A percentile compares a stretch with the other conserved stretches of the same genome.
phyloP scores from a whole-genome alignment of 495 filamentous ascomycete species.

The Xylaria scruposa region DNA sequence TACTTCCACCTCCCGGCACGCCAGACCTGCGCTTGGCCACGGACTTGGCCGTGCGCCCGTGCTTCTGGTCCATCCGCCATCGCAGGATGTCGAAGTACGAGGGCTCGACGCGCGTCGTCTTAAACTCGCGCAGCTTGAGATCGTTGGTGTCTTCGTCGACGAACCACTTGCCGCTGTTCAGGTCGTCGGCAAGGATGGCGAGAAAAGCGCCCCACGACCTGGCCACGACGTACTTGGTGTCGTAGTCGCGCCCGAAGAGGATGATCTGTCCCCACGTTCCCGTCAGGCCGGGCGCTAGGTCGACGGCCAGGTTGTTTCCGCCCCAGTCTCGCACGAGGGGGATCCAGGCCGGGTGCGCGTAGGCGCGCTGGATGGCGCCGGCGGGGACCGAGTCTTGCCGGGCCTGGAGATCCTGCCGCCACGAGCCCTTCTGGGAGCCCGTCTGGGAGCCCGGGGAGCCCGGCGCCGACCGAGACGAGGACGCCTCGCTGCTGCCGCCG shows the following conservation, averaged over 20 bases:
- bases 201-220: constrained; percentile 91
- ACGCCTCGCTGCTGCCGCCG: constrained; percentile 59
- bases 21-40: constrained; percentile 51
- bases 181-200: constrained; percentile 85
- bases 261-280: constrained; percentile 97
- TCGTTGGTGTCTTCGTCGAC: constrained; percentile 92
- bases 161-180: constrained; percentile 82
- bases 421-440: constrained; percentile 63
- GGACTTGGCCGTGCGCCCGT: constrained; percentile 65
- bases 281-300: constrained; percentile 88
- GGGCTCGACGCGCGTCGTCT: constrained; percentile 85
- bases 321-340: constrained; percentile 97
- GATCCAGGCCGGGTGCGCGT: constrained; percentile 95
- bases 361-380: constrained; percentile 86
- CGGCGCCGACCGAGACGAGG: constrained; percentile 55
- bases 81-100: constrained; percentile 91
- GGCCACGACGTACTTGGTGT: constrained; percentile 96
- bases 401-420: constrained; percentile 84
- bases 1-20: constrained; percentile 33
- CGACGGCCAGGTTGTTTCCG: constrained; percentile 93
- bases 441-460: constrained; percentile 62
- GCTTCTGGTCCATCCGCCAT: constrained; percentile 94
- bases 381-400: constrained; percentile 89
- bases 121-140: constrained; percentile 91
- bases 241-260: constrained; percentile 95